Conservation (phyloP, 208 protist genomes). For the Acanthamoeba triangularis region DNA sequence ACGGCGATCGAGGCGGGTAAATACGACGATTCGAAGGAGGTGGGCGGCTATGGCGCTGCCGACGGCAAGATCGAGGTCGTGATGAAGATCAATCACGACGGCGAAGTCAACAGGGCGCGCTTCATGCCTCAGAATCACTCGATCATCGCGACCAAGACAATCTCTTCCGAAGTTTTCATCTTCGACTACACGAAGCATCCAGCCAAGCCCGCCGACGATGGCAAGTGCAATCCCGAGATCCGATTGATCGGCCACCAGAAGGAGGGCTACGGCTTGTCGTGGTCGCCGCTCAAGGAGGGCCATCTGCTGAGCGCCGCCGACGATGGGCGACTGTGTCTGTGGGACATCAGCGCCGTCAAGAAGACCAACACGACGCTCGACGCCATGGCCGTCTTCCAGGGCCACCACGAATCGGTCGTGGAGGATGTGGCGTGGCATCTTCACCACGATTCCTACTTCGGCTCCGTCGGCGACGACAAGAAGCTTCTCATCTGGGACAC, state of each 20-base stretch:
- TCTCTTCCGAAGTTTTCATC: conserved; percentile 90
- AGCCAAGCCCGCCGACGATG: conserved; percentile 85
- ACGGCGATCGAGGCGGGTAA: conserved; percentile 83
- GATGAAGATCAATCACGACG: conserved; percentile 93
- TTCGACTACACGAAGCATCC: conserved; percentile 94
- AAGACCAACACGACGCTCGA: conserved; percentile 77
- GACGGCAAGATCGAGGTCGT: conserved; percentile 90
- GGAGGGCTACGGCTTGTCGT: conserved; percentile 94
- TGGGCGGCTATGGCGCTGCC: conserved; percentile 82
- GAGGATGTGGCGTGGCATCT: conserved; percentile 97
- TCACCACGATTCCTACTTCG: conserved; percentile 94
- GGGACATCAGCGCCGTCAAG: conserved; percentile 92
- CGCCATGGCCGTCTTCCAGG: conserved; percentile 57
- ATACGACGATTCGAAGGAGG: conserved; percentile 88
- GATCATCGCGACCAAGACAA: conserved; percentile 95
- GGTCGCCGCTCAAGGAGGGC: conserved; percentile 91
- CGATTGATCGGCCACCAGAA: conserved; percentile 92
- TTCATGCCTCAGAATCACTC: conserved; percentile 95
- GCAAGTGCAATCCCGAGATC: conserved; percentile 89
- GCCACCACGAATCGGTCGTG: conserved; percentile 85
- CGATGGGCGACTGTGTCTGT: conserved; percentile 95
- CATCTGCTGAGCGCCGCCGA: conserved; percentile 95
- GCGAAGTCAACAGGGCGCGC: conserved; percentile 94
- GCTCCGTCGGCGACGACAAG: conserved; percentile 96
- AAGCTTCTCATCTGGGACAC: conserved; percentile 94